Evolutionary conservation across 768 basidiomycete genomes (phyloP), one percentile per base, ranked within the genome.

Genomic region (Hygrocybe coccinea): DNA sequence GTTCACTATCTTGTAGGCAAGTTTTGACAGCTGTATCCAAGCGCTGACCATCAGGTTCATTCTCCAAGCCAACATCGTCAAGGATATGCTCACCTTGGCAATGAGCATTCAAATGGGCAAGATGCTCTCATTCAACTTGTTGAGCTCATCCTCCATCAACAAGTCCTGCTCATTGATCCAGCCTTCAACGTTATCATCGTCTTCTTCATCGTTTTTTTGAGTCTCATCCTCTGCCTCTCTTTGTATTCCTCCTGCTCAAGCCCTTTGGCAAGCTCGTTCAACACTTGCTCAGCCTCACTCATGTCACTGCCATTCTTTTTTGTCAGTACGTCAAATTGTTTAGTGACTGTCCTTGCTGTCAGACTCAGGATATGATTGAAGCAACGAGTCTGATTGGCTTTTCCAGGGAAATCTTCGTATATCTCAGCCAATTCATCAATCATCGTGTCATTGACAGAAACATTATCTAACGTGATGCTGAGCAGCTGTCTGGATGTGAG

Each of bases 281-380:
- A 25, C 1, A 9, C 50, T 38, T 17, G 36, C 35, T 51, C 50
- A n/a, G 43, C 12, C 3, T 44, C 41, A 19, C 12, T 34, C 53
- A 46, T 8, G 29, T 29, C 29, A 29, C 29, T 29, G 29, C 29
- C 29, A 29, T 21, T 24, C 24, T 58, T 50, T 21, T 19, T 33
- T 17, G 37, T 58, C 22, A 54, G 58, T 24, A 68, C 47, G 25
- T 79, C 71, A 60, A 78, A 78, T 50, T 65, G 60, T 0, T 50
- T 1, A 0, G 77, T 36, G 0, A 75, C 21, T 0, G 58, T 62
- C 47, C 74, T 72, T 1, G 71, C 73, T 1, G 72, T 60, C 0
- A 79, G 60, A 38, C 72, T 74, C 19, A 76, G 17, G 7, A 73
- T 62, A 50, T 79, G 77, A 0, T 60, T 54, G 50, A 79, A 76